Base-by-base conservation (phyloP, 805 yeast genomes). In the Blastobotrys attinorum region DNA sequence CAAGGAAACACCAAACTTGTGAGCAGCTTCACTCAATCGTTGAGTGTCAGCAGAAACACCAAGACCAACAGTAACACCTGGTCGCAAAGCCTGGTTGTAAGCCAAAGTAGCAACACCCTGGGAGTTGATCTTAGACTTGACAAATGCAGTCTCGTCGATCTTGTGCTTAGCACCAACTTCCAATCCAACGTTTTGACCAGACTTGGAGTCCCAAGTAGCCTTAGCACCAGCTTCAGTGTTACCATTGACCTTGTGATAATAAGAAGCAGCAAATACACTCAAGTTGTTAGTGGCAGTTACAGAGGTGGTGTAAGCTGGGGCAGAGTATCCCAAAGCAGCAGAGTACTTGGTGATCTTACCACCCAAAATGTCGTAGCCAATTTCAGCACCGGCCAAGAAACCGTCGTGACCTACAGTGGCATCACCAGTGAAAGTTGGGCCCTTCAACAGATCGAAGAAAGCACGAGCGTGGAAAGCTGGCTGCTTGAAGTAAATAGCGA, bases 21-120 rank as follows among this genome's bases (percentile, higher is more conserved):
- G 98, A 63, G 92, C 95, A 54, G 96, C 86, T 76, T 89, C 97
- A 65, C 85, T 81, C 64, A 90, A 77, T 70, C 90, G 84, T 70
- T 89, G 78, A 61, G 97, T 95, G 70, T 92, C 96, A 71, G 92
- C 81, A 52, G 95, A 87, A 60, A 94, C 84, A 77, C 98, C 98
- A 55, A 92, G 77, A 68, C 98, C 98, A 60, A 92, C 75, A 63
- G 85, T 86, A 60, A 92, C 96, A 70, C 97, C 97, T 50, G 94
- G 94, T 75, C 90, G 85, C 69, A 92, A 77, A 60, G 77, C 81
- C 75, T 90, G 97, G 64, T 90, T 83, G 82, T 89, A 92, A 52
- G 96, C 76, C 61, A 92, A 73, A 55, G 96, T 88, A 57, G 96
- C 83, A 59, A 88, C 73, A 72, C 98, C 97, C 54, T 90, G 81